These are phyloP conservation scores for Boletus huronensis DNA, from an alignment of 768 basidiomycete genomes.

Conservation along the genomic window DNA sequence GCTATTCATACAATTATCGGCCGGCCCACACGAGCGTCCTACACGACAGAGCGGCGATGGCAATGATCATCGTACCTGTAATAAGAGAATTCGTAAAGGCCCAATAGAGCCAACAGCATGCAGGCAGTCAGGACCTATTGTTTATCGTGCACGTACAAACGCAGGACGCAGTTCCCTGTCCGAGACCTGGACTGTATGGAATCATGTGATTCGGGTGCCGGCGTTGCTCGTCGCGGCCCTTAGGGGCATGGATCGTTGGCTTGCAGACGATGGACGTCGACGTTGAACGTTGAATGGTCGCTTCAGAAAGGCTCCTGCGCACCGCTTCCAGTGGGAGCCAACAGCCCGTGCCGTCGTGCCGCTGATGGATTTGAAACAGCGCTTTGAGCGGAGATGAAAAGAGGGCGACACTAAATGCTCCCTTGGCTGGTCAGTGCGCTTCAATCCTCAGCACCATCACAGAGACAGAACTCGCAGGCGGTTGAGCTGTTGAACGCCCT, in stretches of 20 bases:
- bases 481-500: conserved; percentile 35
- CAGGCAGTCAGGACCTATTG: not conserved
- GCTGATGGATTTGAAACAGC: conserved; percentile 14
- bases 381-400: conserved; percentile 30
- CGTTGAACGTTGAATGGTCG: conserved; percentile 18
- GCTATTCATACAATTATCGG: conserved; percentile 19
- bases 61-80: conserved; percentile 9
- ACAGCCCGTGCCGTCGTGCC: conserved; percentile 28
- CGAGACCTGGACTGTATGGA: not conserved
- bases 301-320: conserved; percentile 20
- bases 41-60: conserved; percentile 1
- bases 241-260: not conserved
- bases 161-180: not conserved
- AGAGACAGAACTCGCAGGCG: conserved; percentile 38
- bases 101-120: not conserved
- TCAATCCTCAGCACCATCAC: conserved; percentile 38
- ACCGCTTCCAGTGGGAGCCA: conserved; percentile 17
- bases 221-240: not conserved
- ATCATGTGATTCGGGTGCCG: not conserved
- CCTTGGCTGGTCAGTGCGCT: conserved; percentile 32
- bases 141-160: not conserved
- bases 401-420: conserved; percentile 23
- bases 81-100: not conserved
- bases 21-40: conserved; percentile 6
- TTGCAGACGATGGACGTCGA: conserved; percentile 20